Percentiles rank a stretch among this genome's conserved stretches.
These are phyloP conservation scores for Erucastrum elatum DNA, from an alignment of 345 rosid genomes.

Conservation along the genomic window DNA sequence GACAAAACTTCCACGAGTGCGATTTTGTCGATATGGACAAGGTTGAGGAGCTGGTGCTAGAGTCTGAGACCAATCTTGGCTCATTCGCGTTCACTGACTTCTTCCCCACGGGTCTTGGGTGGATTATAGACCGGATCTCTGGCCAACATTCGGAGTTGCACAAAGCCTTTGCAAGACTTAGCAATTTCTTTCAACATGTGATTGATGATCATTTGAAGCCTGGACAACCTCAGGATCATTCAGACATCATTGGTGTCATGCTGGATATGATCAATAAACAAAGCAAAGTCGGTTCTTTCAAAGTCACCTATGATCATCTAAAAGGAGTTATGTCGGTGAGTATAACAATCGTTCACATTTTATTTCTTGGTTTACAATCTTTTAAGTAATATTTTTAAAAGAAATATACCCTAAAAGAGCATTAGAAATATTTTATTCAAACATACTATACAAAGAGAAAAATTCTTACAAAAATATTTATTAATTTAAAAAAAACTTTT, in stretches of 20 bases:
- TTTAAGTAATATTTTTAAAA: too few relatives aligned
- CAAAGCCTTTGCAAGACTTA: constrained; percentile 1
- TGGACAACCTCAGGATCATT: constrained; percentile 7
- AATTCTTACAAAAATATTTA: too few relatives aligned
- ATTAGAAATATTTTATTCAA: too few relatives aligned
- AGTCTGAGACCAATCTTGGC: constrained; percentile 4
- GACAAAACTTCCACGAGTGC: constrained; percentile 1
- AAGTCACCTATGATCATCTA: neutral
- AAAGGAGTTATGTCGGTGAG: constrained; percentile 2
- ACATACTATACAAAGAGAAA: too few relatives aligned
- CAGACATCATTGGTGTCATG: constrained; percentile 52
- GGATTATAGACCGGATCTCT: neutral
- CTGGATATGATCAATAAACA: constrained; percentile 27
- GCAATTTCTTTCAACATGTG: neutral
- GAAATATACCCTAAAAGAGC: too few relatives aligned
- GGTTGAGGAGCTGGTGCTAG: neutral
- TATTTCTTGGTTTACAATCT: neutral
- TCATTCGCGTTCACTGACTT: neutral
- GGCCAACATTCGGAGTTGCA: neutral
- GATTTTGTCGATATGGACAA: constrained; percentile 3
- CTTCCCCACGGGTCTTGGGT: constrained; percentile 6
- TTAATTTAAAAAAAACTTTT: too few relatives aligned
- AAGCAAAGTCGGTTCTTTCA: neutral
- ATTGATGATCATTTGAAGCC: constrained; percentile 51
- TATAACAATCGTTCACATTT: neutral